Evolutionary conservation across 176 grass and related monocot genomes (phyloP).

Genomic region (Poa annua): DNA sequence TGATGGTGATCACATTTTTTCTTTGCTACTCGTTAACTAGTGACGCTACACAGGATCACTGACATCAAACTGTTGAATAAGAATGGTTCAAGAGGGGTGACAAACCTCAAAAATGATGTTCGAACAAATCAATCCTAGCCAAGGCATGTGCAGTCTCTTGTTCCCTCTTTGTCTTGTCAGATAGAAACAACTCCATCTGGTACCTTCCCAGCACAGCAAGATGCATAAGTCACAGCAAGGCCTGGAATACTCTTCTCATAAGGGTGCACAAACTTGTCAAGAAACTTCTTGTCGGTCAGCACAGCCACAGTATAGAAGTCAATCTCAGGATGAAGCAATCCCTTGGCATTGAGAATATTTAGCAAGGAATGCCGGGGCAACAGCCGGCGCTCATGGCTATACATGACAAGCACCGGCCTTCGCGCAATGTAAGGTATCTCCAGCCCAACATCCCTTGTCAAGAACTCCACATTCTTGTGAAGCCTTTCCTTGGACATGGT

Average conservation of each 20-base stretch:
- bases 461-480: neutral
- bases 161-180: neutral
- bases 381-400: neutral
- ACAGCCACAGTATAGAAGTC: neutral
- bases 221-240: neutral
- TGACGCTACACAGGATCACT: neutral
- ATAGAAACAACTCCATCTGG: neutral
- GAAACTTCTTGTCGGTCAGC: neutral
- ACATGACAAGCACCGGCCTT: neutral
- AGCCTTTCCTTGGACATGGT: neutral
- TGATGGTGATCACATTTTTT: neutral
- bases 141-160: neutral
- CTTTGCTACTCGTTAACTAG: neutral
- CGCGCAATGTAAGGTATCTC: neutral
- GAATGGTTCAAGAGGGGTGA: neutral
- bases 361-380: slow-evolving; percentile 4
- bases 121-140: neutral
- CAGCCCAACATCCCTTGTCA: neutral
- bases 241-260: neutral
- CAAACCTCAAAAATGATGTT: neutral
- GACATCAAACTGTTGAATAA: neutral
- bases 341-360: neutral
- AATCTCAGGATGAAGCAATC: neutral
- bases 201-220: neutral
- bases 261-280: slow-evolving; percentile 2